These are phyloP conservation scores for Sugiyamaella lignohabitans DNA, from an alignment of 805 yeast genomes.

Conservation along the genomic window DNA sequence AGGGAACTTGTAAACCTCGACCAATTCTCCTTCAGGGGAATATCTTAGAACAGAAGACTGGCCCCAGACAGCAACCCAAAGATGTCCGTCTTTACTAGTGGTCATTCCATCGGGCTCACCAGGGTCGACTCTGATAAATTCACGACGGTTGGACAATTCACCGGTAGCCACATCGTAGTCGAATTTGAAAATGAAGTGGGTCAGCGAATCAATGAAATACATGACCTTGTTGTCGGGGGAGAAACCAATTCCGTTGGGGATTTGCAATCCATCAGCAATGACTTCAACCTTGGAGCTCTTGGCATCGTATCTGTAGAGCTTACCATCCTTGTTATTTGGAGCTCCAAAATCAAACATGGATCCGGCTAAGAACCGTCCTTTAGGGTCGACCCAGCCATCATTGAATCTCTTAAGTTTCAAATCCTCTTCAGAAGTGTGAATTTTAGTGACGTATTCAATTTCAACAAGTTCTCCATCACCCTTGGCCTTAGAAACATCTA, in stretches of 20 bases:
- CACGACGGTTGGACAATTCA: slow-evolving; percentile 34
- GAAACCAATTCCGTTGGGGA: slow-evolving; percentile 74
- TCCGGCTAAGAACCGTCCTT: slow-evolving; percentile 76
- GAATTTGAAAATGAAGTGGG: slow-evolving; percentile 42
- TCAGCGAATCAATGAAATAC: slow-evolving; percentile 50
- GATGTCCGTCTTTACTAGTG: slow-evolving; percentile 44
- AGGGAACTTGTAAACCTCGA: slow-evolving; percentile 52
- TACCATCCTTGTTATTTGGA: slow-evolving; percentile 41
- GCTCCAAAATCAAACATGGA: slow-evolving; percentile 44
- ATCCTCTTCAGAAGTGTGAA: slow-evolving; percentile 13
- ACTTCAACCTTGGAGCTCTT: slow-evolving; percentile 13
- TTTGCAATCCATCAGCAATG: slow-evolving; percentile 38
- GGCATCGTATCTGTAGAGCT: slow-evolving; percentile 39
- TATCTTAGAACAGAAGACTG: slow-evolving; percentile 51
- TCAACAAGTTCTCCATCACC: slow-evolving; percentile 29
- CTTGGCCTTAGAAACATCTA: slow-evolving; percentile 35
- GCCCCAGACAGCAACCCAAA: slow-evolving; percentile 66
- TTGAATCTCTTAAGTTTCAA: slow-evolving; percentile 48
- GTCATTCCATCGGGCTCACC: slow-evolving; percentile 77
- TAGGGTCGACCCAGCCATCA: slow-evolving; percentile 74
- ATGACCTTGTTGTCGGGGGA: slow-evolving; percentile 34
- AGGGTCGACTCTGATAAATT: slow-evolving; percentile 32
- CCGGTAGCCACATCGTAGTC: slow-evolving; percentile 38
- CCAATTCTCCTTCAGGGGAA: slow-evolving; percentile 42
- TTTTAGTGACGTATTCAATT: slow-evolving; percentile 28